These are phyloP conservation scores for Mycena galopus DNA, from an alignment of 768 basidiomycete species.

Conservation along the genomic window DNA sequence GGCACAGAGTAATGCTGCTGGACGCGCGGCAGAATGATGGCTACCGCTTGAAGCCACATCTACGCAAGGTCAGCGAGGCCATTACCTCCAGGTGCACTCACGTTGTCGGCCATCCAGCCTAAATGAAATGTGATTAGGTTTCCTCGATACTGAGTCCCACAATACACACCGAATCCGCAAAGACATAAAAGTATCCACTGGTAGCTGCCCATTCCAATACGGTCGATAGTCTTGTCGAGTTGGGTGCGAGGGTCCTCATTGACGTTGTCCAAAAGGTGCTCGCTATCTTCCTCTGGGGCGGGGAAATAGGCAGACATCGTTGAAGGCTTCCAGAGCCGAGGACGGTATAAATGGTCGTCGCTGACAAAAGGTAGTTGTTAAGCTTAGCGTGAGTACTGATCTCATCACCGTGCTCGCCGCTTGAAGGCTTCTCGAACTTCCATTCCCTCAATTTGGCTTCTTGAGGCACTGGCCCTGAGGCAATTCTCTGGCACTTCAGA, in stretches of 20 bases:
- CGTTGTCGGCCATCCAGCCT: conserved; percentile 97
- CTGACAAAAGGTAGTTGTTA: too few species aligned
- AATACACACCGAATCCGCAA: conserved; percentile 86
- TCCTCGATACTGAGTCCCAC: neutral
- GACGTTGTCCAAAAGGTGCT: conserved; percentile 26
- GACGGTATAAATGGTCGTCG: neutral
- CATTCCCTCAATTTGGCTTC: too few species aligned
- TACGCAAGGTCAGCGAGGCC: conserved; percentile 47
- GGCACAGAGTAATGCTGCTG: conserved; percentile 89
- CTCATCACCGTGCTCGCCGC: too few species aligned
- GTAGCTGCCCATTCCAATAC: conserved; percentile 92
- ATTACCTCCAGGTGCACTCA: conserved; percentile 50
- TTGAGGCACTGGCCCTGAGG: too few species aligned
- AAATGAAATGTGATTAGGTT: conserved; percentile 13
- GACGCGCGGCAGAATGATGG: conserved; percentile 96
- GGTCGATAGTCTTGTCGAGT: conserved; percentile 89
- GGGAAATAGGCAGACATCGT: conserved; percentile 34
- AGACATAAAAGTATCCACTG: conserved; percentile 87
- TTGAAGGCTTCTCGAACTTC: too few species aligned
- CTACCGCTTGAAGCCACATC: conserved; percentile 95
- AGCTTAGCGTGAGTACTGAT: too few species aligned
- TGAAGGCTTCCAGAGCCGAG: neutral
- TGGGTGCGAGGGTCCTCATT: conserved; percentile 32
- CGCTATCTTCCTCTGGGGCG: conserved; percentile 22
- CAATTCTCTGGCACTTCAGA: too few species aligned